phyloP scores from a whole-genome alignment of 139 green algal species.

The Desmodesmus armatus region DNA sequence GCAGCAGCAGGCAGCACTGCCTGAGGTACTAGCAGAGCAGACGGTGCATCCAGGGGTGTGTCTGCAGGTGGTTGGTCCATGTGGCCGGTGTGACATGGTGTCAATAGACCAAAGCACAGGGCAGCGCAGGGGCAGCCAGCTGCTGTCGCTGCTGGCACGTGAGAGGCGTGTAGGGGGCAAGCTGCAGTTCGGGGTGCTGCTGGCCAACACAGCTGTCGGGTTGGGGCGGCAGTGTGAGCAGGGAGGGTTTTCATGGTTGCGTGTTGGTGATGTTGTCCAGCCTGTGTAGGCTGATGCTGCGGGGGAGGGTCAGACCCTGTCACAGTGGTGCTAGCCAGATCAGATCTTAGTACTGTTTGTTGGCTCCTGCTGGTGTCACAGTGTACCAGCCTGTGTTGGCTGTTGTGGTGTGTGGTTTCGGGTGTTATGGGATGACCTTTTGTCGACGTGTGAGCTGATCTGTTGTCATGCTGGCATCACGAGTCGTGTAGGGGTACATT shows the following conservation, averaged over 20 bases:
- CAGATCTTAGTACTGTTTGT: neutral
- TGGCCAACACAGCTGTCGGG: neutral
- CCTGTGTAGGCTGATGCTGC: neutral
- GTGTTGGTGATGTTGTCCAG: neutral
- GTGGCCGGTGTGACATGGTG: constrained; percentile 67
- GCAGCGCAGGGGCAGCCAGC: neutral
- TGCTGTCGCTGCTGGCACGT: constrained; percentile 10
- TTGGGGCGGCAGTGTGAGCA: neutral
- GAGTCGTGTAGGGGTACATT: too few relatives aligned
- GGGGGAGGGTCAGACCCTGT: neutral
- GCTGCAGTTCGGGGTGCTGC: constrained; percentile 12
- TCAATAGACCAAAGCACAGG: constrained; percentile 51
- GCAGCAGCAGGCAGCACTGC: neutral
- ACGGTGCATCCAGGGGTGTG: neutral
- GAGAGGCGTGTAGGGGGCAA: constrained; percentile 1
- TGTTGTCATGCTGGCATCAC: too few relatives aligned
- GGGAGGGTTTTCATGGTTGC: neutral
- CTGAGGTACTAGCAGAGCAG: neutral
- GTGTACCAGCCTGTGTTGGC: neutral
- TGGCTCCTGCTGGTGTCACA: neutral
- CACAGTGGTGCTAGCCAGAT: neutral
- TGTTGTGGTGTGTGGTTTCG: too few relatives aligned
- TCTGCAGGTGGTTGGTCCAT: constrained; percentile 52
- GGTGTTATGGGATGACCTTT: too few relatives aligned
- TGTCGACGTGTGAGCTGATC: too few relatives aligned